Conservation (phyloP, 78 protist genomes). For the Parvularia atlantis region DNA sequence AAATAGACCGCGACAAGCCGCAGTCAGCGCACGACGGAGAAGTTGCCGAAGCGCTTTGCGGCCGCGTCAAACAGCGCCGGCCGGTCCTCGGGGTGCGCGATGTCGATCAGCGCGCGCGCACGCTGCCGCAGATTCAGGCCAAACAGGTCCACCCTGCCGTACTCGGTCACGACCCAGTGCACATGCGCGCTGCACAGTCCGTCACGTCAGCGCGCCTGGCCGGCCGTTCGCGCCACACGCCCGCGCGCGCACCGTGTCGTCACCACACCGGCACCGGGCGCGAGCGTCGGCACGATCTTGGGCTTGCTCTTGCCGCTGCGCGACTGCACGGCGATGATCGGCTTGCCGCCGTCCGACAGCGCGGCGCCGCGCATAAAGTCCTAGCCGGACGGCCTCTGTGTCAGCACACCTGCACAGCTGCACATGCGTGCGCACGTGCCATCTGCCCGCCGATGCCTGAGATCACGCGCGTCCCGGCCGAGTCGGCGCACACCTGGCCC, state of each 20-base stretch:
- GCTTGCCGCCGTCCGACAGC: slow-evolving; percentile 18
- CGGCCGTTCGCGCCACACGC: no score
- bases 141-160: slow-evolving; percentile 20
- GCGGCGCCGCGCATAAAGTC: slow-evolving; percentile 39
- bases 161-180: slow-evolving; percentile 35
- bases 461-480: slow-evolving; percentile 9
- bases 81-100: slow-evolving; percentile 39
- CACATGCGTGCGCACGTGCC: not conserved
- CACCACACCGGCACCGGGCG: slow-evolving; percentile 11
- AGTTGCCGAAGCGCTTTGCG: no score
- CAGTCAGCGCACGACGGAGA: no score
- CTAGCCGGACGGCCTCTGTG: not conserved
- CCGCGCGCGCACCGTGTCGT: no score
- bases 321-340: slow-evolving; percentile 46
- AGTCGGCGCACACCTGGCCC: slow-evolving; percentile 40
- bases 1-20: no score
- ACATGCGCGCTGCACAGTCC: slow-evolving; percentile 14
- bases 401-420: no score
- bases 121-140: slow-evolving; percentile 24
- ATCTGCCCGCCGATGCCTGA: slow-evolving; percentile 50
- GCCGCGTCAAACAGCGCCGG: no score
- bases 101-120: slow-evolving; percentile 8
- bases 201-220: no score
- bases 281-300: slow-evolving; percentile 6
- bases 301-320: not conserved